Evolutionary conservation across 805 yeast species (phyloP), one percentile per base, ranked within the genome.

Genomic region (Yamadazyma laniorum): DNA sequence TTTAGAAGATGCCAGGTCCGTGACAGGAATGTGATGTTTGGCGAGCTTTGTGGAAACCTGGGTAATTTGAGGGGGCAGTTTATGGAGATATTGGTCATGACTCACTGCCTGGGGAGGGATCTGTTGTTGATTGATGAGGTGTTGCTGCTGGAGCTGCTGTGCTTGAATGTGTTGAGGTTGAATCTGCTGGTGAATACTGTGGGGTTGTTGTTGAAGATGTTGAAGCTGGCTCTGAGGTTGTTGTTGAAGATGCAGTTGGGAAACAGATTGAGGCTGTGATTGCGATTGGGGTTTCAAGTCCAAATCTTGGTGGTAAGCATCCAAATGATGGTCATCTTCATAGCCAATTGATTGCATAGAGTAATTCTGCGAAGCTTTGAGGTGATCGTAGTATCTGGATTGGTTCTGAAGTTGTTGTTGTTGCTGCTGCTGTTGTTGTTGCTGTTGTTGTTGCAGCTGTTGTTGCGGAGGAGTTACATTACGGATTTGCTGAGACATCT

Each of bases 161-260:
- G 18, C 35, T 16, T 32, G 49, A 13, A 33, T 42, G 18, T 40
- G 49, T 15, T 38, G 47, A 8, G 21, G 28, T 12, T 37, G 45
- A 3, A 23, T 28, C 25, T 32, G 44, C 25, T 39, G 49, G 9
- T 21, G 23, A 9, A 21, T 6, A n/a, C n/a, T n/a, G n/a, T n/a
- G n/a, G 4, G 35, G 23, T 35, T 35, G 48, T 11, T 37, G 39
- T 34, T 38, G 44, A 18, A 12, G 45, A 18, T 40, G 50, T 30
- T 34, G 47, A 13, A 40, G 44, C 30, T 40, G 50, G 9, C 6
- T 6, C 29, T 30, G 44, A 29, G 26, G 46, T 21, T 40, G 50
- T 14, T 26, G 43, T 30, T 18, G 32, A 13, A n/a, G 29, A 26
- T 12, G 29, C 7, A 8, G 7, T n/a, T 26, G 29, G 14, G 23